Percentiles rank a stretch among this genome's conserved stretches.
phyloP scores from a whole-genome alignment of 2,329 filamentous ascomycete species.

The Penicillium sp. region DNA sequence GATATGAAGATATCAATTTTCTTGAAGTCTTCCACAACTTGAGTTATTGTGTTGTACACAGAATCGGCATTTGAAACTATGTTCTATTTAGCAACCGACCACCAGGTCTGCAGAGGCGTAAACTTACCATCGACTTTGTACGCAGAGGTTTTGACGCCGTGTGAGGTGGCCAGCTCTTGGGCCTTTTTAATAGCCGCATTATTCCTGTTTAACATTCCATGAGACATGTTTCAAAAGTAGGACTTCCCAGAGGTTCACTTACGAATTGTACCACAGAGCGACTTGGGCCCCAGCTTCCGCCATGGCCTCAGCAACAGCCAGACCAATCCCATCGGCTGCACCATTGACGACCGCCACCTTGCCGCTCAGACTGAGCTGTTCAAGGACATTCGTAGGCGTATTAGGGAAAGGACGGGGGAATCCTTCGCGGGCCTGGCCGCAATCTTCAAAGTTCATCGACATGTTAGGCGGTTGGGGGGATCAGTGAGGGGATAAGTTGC shows the following conservation, averaged over 20 bases:
- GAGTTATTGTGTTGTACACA: slow-evolving; percentile 39
- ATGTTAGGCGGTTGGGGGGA: slow-evolving; percentile 28
- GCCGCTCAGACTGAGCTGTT: slow-evolving; percentile 50
- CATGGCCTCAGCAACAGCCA: slow-evolving; percentile 51
- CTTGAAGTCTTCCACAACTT: slow-evolving; percentile 47
- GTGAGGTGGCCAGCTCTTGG: slow-evolving; percentile 35
- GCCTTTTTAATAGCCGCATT: slow-evolving; percentile 42
- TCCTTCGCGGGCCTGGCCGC: slow-evolving; percentile 33
- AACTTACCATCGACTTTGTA: slow-evolving; percentile 49
- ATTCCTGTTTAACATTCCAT: slow-evolving; percentile 26
- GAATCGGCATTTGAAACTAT: slow-evolving; percentile 48
- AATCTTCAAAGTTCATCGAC: slow-evolving; percentile 45
- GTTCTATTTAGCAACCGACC: neutral
- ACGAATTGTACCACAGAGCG: slow-evolving; percentile 48
- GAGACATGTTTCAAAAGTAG: neutral
- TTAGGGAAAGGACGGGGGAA: slow-evolving; percentile 46
- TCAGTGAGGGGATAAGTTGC: neutral
- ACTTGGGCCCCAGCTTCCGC: slow-evolving; percentile 52
- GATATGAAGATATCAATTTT: slow-evolving; percentile 51
- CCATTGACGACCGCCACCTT: slow-evolving; percentile 50
- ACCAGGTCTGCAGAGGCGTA: neutral
- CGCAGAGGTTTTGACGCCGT: slow-evolving; percentile 44
- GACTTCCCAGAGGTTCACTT: slow-evolving; percentile 5
- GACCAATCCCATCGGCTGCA: slow-evolving; percentile 52
- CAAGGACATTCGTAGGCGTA: slow-evolving; percentile 49